Conservation (phyloP, 176 grass and related monocot genomes). For the Secale cereale region DNA sequence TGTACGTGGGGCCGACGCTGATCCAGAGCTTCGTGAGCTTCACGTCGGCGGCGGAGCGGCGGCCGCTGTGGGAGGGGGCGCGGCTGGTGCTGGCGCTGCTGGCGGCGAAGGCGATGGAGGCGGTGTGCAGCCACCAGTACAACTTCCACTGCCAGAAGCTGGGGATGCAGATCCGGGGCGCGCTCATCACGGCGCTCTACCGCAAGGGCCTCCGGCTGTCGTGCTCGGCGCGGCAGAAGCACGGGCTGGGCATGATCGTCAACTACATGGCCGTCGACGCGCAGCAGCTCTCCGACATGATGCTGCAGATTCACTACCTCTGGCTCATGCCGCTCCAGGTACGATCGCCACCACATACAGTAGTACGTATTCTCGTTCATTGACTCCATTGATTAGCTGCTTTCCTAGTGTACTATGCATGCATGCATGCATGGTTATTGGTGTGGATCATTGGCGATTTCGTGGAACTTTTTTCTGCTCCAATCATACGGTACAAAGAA, state of each 20-base stretch:
- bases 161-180: constrained; percentile 84
- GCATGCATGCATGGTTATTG: no score
- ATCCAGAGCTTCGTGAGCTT: constrained; percentile 86
- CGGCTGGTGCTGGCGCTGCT: constrained; percentile 62
- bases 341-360: no score
- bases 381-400: no score
- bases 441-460: no score
- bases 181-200: constrained; percentile 89
- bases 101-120: constrained; percentile 70
- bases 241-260: constrained; percentile 93
- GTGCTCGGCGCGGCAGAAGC: constrained; percentile 64
- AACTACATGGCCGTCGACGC: constrained; percentile 99
- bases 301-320: constrained; percentile 89
- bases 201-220: constrained; percentile 76
- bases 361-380: no score
- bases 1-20: constrained; percentile 84
- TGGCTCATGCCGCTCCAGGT: constrained; percentile 99
- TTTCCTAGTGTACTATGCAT: no score
- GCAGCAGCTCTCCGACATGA: constrained; percentile 98
- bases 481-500: background rate
- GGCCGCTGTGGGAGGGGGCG: constrained; percentile 27
- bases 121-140: constrained; percentile 82
- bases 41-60: constrained; percentile 11
- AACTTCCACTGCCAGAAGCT: constrained; percentile 99
- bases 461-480: no score